Conservation (phyloP, 805 yeast genomes). For the Brettanomyces sp. region DNA sequence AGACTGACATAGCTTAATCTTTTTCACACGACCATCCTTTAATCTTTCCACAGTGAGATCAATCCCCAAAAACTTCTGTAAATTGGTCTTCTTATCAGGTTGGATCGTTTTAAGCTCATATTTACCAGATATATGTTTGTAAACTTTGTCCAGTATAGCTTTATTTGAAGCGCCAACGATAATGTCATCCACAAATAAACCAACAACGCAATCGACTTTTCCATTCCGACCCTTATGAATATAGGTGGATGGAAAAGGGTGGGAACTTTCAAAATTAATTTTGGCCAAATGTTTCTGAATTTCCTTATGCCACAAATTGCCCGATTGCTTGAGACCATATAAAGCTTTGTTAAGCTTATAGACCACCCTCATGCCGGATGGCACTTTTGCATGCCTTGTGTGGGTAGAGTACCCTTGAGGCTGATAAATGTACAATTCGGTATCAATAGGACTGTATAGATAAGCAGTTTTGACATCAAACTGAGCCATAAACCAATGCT, state of each 20-base stretch:
- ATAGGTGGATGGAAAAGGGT: not conserved
- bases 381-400: too few relatives aligned
- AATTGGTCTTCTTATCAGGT: not conserved
- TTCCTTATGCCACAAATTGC: not conserved
- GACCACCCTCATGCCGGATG: not conserved
- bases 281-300: too few relatives aligned
- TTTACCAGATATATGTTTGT: too few relatives aligned
- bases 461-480: too few relatives aligned
- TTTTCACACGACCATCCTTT: not conserved
- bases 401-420: too few relatives aligned
- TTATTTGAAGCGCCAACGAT: not conserved
- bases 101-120: not conserved
- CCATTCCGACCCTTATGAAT: not conserved
- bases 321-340: slow-evolving; percentile 4
- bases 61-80: not conserved
- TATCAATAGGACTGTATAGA: too few relatives aligned
- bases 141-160: not conserved
- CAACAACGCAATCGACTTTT: not conserved
- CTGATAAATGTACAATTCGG: too few relatives aligned
- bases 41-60: not conserved
- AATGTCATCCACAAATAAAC: too few relatives aligned
- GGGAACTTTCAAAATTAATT: too few relatives aligned
- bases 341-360: slow-evolving; percentile 3
- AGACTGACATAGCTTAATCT: not conserved
- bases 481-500: too few relatives aligned